phyloP scores from a whole-genome alignment of 1,284 basidiomycete genomes.

The Pseudozyma hubeiensis region DNA sequence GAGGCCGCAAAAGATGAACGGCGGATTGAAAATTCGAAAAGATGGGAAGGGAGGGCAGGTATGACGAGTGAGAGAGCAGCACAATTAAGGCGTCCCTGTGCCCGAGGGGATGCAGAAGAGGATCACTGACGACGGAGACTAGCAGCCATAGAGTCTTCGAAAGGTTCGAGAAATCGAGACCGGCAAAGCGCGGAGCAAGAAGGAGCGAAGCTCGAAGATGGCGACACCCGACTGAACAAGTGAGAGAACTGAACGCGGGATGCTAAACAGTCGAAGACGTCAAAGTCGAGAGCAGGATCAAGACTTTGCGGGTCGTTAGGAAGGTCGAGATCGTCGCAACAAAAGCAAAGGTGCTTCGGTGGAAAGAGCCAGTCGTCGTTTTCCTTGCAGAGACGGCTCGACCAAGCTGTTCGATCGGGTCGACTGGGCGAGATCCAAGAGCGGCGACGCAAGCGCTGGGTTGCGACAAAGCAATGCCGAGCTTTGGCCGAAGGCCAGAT shows the following conservation, averaged over 20 bases:
- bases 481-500: slow-evolving; percentile 15
- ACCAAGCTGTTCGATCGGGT: slow-evolving; percentile 8
- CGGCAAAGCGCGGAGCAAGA: neutral
- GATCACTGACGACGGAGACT: slow-evolving; percentile 34
- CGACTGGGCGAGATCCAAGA: slow-evolving; percentile 12
- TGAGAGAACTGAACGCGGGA: too few relatives aligned
- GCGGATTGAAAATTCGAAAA: neutral
- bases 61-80: slow-evolving; percentile 37
- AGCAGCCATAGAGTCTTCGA: slow-evolving; percentile 40
- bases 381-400: too few relatives aligned
- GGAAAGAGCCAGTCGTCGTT: too few relatives aligned
- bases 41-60: neutral
- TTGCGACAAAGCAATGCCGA: slow-evolving; percentile 10
- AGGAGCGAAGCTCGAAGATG: neutral
- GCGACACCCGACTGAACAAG: neutral
- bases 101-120: slow-evolving; percentile 26
- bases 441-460: neutral
- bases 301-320: too few relatives aligned
- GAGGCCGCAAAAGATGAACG: neutral
- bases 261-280: neutral
- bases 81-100: slow-evolving; percentile 51
- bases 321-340: too few relatives aligned
- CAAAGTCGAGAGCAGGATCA: neutral
- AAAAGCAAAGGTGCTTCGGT: too few relatives aligned
- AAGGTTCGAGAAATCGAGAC: slow-evolving; percentile 5